Conservation (phyloP, 108 stramenopile genomes). For the Schizochytrium sp. region DNA sequence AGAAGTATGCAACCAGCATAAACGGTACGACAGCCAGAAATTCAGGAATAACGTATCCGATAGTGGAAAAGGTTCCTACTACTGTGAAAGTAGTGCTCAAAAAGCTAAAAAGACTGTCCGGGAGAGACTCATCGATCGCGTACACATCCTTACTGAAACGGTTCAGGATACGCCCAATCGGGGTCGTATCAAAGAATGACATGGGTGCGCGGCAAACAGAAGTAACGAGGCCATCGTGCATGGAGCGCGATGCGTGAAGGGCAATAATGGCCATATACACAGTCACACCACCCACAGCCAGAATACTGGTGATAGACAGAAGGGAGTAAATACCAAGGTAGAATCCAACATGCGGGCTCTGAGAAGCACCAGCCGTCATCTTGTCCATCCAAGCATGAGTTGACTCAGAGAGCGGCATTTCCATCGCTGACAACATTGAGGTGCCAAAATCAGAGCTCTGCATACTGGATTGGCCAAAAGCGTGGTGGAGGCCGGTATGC, state of each 20-base stretch:
- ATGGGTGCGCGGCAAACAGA: constrained; percentile 86
- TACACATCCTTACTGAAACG: constrained; percentile 90
- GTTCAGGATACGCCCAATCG: constrained; percentile 81
- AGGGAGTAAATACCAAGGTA: constrained; percentile 73
- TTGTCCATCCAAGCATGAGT: too few relatives aligned
- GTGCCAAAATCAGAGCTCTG: not conserved
- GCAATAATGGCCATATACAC: constrained; percentile 75
- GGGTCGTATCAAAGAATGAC: constrained; percentile 85
- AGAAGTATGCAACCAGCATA: constrained; percentile 79
- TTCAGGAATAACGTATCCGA: constrained; percentile 72
- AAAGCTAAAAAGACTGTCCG: constrained; percentile 80
- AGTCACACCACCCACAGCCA: not conserved
- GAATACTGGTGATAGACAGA: not conserved
- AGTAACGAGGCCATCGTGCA: constrained; percentile 65
- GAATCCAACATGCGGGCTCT: not conserved
- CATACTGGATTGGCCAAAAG: not conserved
- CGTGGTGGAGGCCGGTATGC: constrained; percentile 1
- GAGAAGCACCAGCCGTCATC: too few relatives aligned
- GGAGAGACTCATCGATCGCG: constrained; percentile 90
- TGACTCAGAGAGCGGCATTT: too few relatives aligned
- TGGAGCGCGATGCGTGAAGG: constrained; percentile 73
- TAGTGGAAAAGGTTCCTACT: constrained; percentile 81
- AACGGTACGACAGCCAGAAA: constrained; percentile 75
- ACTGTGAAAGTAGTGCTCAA: constrained; percentile 81
- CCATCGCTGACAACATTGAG: too few relatives aligned